Percentiles rank a stretch among this genome's conserved stretches.
These are phyloP conservation scores for Rhodotorula sp. DNA, from an alignment of 1,284 basidiomycete genomes.

Conservation along the genomic window DNA sequence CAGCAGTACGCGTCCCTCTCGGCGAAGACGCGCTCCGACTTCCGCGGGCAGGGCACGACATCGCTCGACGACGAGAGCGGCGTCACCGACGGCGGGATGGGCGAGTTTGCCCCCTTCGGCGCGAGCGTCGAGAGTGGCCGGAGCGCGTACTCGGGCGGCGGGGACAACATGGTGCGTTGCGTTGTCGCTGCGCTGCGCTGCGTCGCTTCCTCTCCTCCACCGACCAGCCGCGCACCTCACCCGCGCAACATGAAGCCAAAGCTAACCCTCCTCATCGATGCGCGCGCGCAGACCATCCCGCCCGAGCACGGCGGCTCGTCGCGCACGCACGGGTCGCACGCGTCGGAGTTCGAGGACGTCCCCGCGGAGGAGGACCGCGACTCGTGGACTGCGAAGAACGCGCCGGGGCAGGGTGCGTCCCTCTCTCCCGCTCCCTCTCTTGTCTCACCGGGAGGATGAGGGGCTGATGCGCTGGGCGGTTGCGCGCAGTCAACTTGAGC, in stretches of 20 bases:
- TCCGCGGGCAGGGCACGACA: neutral
- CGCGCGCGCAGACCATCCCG: constrained; percentile 1
- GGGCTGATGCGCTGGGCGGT: neutral
- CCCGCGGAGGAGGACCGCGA: constrained; percentile 8
- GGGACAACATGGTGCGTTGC: constrained; percentile 6
- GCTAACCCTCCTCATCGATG: too few relatives aligned
- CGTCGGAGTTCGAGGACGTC: constrained; percentile 4
- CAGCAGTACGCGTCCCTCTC: constrained; percentile 1
- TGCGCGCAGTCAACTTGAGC: constrained; percentile 16
- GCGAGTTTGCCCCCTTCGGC: constrained; percentile 1
- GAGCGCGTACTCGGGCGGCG: neutral
- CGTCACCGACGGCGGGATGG: constrained; percentile 7
- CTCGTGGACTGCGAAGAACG: neutral
- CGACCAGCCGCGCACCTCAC: neutral
- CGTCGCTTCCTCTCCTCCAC: neutral
- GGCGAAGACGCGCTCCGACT: constrained; percentile 1
- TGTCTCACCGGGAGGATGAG: too few relatives aligned
- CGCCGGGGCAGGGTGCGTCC: constrained; percentile 9
- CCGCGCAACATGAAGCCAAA: too few relatives aligned
- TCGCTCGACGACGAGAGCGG: constrained; percentile 3
- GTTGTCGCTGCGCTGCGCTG: too few relatives aligned
- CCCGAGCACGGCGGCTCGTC: constrained; percentile 3
- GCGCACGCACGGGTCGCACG: constrained; percentile 7
- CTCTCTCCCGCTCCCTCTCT: neutral
- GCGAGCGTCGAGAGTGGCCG: constrained; percentile 3